Percentiles rank a stretch among this genome's conserved stretches.
Conservation (phyloP, 75 land plant species). For the Gnetum montanum region DNA sequence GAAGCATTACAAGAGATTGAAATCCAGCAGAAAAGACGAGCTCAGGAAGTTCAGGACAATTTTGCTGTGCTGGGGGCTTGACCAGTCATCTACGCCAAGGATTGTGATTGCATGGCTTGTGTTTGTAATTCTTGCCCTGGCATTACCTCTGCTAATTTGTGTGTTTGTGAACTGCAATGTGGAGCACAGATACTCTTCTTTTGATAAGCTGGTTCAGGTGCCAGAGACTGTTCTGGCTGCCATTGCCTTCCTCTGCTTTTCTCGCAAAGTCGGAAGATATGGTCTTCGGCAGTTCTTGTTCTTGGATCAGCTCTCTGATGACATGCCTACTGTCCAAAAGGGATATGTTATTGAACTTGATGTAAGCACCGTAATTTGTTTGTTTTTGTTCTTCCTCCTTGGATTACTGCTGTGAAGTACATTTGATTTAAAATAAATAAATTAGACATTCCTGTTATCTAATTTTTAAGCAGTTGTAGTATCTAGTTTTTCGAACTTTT, state of each 20-base stretch:
- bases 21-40: constrained; percentile 38
- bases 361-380: constrained; percentile 4
- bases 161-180: constrained; percentile 42
- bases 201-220: constrained; percentile 38
- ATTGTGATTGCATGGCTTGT: constrained; percentile 56
- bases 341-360: constrained; percentile 34
- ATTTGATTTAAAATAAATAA: neutral
- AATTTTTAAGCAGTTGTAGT: neutral
- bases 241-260: constrained; percentile 47
- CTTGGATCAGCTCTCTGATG: constrained; percentile 41
- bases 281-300: constrained; percentile 60
- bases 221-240: constrained; percentile 53
- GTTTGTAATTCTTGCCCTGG: constrained; percentile 43
- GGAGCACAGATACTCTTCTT: constrained; percentile 20
- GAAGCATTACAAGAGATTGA: constrained; percentile 5
- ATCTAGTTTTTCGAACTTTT: neutral
- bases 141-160: constrained; percentile 40
- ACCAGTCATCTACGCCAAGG: constrained; percentile 39
- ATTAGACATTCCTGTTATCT: neutral
- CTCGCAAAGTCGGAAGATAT: constrained; percentile 26
- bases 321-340: constrained; percentile 27
- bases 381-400: too few relatives aligned
- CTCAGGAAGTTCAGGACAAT: constrained; percentile 41
- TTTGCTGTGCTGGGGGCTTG: constrained; percentile 57
- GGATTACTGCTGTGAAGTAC: neutral